These are phyloP conservation scores for Exserohilum rostratum DNA, from an alignment of 2,329 filamentous ascomycete genomes.

Conservation along the genomic window DNA sequence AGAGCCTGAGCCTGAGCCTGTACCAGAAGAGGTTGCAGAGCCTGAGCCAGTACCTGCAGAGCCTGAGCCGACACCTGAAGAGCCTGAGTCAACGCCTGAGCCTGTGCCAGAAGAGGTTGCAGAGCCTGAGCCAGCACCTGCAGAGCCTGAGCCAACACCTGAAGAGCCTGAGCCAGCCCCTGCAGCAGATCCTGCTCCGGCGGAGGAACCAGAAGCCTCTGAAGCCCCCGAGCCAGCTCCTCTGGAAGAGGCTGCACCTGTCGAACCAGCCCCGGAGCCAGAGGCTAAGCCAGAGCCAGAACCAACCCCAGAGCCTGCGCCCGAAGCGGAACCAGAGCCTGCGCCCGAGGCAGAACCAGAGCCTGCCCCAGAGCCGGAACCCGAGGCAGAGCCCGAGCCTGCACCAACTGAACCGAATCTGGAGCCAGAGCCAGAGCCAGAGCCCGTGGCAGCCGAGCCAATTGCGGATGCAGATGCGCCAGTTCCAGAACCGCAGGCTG, in stretches of 20 bases:
- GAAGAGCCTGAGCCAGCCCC: background rate
- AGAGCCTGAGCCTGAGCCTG: background rate
- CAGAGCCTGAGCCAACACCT: background rate
- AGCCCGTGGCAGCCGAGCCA: background rate
- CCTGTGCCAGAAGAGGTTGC: background rate
- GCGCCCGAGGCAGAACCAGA: background rate
- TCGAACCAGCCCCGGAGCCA: background rate
- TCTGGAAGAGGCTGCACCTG: background rate
- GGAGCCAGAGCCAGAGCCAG: background rate
- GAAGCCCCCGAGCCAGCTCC: background rate
- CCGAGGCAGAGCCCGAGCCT: background rate
- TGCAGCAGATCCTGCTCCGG: background rate
- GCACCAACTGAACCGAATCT: background rate
- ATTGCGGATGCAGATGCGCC: background rate
- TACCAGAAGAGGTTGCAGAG: background rate
- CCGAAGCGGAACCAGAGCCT: background rate
- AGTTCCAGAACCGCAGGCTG: slow-evolving; percentile 1
- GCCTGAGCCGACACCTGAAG: too few relatives aligned
- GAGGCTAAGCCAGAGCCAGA: background rate
- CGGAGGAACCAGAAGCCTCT: background rate
- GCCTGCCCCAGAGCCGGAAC: background rate
- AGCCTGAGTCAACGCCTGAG: background rate
- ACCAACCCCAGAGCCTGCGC: background rate
- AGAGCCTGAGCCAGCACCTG: background rate
- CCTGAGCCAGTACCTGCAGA: background rate